Evolutionary conservation across 805 yeast species (phyloP).

Genomic region (Wickerhamiella sergipiensis): DNA sequence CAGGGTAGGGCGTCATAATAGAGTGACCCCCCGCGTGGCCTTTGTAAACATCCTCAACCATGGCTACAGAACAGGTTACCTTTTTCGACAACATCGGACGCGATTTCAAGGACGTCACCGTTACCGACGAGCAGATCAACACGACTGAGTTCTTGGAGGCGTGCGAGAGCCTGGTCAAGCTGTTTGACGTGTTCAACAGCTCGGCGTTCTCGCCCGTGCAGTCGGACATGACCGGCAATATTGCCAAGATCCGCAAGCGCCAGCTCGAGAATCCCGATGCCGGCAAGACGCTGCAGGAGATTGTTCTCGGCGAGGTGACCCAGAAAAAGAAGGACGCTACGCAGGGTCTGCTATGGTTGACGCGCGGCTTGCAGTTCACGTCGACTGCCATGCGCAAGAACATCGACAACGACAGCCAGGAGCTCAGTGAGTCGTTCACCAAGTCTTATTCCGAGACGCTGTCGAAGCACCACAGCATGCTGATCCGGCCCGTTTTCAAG

Average conservation of each 20-base stretch:
- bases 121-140: slow-evolving; percentile 42
- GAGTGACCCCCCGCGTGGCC: background rate
- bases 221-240: slow-evolving; percentile 78
- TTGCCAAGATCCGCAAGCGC: slow-evolving; percentile 57
- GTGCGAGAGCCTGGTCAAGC: slow-evolving; percentile 64
- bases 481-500: slow-evolving; percentile 76
- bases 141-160: slow-evolving; percentile 74
- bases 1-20: too few relatives aligned
- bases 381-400: slow-evolving; percentile 79
- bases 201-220: slow-evolving; percentile 77
- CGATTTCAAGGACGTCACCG: slow-evolving; percentile 64
- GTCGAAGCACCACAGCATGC: slow-evolving; percentile 66
- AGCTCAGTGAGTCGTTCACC: slow-evolving; percentile 65
- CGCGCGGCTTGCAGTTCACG: slow-evolving; percentile 75
- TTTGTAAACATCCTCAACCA: background rate
- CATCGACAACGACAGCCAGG: slow-evolving; percentile 44
- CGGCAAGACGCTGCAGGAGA: slow-evolving; percentile 59
- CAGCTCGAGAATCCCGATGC: slow-evolving; percentile 49
- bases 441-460: slow-evolving; percentile 74
- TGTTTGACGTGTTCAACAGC: slow-evolving; percentile 71
- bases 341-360: slow-evolving; percentile 80
- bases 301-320: slow-evolving; percentile 58
- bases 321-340: slow-evolving; percentile 66
- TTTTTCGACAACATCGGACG: slow-evolving; percentile 68
- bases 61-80: slow-evolving; percentile 26